Conservation (phyloP, 2,329 filamentous ascomycete species). For the Cercospora zeina region DNA sequence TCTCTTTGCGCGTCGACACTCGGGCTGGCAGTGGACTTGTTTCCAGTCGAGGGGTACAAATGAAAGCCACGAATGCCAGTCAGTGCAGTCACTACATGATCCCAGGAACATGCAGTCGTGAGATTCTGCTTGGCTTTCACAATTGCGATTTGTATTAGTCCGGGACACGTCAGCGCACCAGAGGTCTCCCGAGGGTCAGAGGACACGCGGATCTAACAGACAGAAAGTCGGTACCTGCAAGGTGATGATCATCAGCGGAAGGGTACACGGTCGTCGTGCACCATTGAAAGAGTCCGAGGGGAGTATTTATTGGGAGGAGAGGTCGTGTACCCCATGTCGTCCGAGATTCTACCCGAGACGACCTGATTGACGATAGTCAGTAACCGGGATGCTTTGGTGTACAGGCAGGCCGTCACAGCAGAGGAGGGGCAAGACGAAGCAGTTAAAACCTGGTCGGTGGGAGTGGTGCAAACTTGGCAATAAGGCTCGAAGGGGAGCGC, state of each 20-base stretch:
- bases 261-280: neutral
- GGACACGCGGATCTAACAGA: neutral
- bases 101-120: neutral
- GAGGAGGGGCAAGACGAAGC: neutral
- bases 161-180: neutral
- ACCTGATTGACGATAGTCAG: slow-evolving; percentile 16
- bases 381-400: neutral
- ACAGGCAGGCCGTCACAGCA: neutral
- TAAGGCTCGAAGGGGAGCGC: too few species aligned
- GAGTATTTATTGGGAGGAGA: neutral
- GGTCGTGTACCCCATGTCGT: slow-evolving; percentile 10
- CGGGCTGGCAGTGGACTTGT: too few species aligned
- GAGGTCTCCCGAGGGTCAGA: neutral
- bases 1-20: too few species aligned
- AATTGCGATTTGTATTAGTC: neutral
- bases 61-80: neutral
- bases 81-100: neutral
- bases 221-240: neutral
- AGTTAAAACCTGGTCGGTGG: too few species aligned
- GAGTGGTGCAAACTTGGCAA: too few species aligned
- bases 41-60: too few species aligned
- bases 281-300: slow-evolving; percentile 5
- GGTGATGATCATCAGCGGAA: neutral
- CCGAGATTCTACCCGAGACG: slow-evolving; percentile 3
- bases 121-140: neutral